Conservation (phyloP, 2,329 filamentous ascomycete genomes). For the Aspergillus candidus region DNA sequence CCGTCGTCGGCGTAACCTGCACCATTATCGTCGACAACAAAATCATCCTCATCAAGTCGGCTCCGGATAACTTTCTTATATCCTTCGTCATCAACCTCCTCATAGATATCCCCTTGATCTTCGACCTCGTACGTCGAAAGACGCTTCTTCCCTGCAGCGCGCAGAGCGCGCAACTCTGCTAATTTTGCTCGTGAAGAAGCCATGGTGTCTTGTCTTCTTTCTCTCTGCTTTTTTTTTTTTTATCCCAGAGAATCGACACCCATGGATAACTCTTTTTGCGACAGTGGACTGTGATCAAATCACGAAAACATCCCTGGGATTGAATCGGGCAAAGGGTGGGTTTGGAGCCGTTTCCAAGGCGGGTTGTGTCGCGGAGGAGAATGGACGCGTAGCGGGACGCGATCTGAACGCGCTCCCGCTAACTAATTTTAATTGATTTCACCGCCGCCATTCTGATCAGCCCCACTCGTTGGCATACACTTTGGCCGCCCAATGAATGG, state of each 20-base stretch:
- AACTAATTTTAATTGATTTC: neutral
- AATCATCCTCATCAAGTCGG: constrained; percentile 88
- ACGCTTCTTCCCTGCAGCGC: constrained; percentile 84
- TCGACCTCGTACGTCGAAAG: constrained; percentile 81
- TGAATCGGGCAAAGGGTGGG: too few relatives aligned
- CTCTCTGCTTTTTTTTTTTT: neutral
- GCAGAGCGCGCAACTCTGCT: constrained; percentile 76
- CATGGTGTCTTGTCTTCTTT: constrained; percentile 18
- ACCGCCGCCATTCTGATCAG: too few relatives aligned
- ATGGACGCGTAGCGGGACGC: too few relatives aligned
- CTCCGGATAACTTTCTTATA: constrained; percentile 94
- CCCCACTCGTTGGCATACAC: too few relatives aligned
- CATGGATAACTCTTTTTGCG: constrained; percentile 1
- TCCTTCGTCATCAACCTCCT: constrained; percentile 91
- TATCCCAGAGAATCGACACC: constrained; percentile 1
- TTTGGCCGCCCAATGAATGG: too few relatives aligned
- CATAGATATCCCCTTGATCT: constrained; percentile 80
- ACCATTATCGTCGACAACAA: constrained; percentile 97
- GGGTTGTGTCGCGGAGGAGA: too few relatives aligned
- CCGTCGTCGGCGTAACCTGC: constrained; percentile 96
- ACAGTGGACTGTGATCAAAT: neutral
- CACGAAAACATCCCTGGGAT: neutral
- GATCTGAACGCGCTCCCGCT: neutral
- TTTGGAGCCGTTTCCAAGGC: too few relatives aligned
- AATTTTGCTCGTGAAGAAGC: constrained; percentile 30